Evolutionary conservation across 805 yeast genomes (phyloP), one percentile per base, ranked within the genome.

Genomic region (Zygosaccharomyces bisporus): DNA sequence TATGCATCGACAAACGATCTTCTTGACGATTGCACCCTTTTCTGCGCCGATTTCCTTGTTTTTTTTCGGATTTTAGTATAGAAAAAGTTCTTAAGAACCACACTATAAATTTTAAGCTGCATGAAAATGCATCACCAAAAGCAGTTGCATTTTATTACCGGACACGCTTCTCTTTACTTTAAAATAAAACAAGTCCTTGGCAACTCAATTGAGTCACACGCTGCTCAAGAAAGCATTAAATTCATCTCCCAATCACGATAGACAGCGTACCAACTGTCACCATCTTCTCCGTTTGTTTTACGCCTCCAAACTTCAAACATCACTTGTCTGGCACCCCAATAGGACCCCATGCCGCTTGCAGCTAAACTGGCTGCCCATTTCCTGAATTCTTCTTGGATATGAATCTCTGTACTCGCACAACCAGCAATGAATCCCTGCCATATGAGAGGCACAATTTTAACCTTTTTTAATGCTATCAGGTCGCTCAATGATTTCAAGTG

Each of bases 341-440:
- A 87, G 24, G 90, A 80, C 0, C 95, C 95, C 50, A 80, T 71
- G 10, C 86, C 85, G 10, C 74, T 72, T 34, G 64, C 66, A 4
- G 80, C 74, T 45, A 74, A 56, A n/a, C 58, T 57, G 3, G 67
- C 66, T 3, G 71, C 70, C 95, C 95, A 87, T 46, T 72, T 70
- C 56, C 79, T 81, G 65, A 78, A 86, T 33, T 87, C 81, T 47
- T 73, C 66, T 51, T 85, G 91, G 29, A 81, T 63, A 27, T 70
- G 71, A 1, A 63, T 54, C 4, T 81, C 77, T 47, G 77, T 74
- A 8, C 89, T 83, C 49, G 85, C 88, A 56, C 93, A 83, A 0
- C 95, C 95, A 1, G 91, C 89, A 34, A 88, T 82, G 53, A 88
- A 88, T 0, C 93, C 95, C 57, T 85, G 91, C 93, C 95, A 88